These are phyloP conservation scores for Aureobasidium namibiae DNA, from an alignment of 2,329 filamentous ascomycete genomes.

Conservation along the genomic window DNA sequence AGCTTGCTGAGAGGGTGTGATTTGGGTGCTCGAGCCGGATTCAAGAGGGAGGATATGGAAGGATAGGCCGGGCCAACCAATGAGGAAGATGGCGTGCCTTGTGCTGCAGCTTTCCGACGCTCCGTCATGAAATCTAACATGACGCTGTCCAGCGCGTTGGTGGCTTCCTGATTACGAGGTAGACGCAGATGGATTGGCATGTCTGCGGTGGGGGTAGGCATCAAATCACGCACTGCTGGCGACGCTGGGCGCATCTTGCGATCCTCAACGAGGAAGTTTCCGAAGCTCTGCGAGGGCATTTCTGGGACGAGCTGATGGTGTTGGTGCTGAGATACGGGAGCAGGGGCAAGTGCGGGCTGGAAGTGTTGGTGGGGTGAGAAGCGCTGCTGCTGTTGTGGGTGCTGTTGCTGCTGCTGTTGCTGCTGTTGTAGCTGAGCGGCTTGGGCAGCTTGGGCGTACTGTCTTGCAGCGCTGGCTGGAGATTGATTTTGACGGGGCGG, in stretches of 20 bases:
- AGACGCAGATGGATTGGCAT: conserved; percentile 28
- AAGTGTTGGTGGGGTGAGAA: not conserved
- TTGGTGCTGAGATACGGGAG: not conserved
- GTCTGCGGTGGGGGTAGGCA: conserved; percentile 22
- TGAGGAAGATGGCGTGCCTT: conserved; percentile 56
- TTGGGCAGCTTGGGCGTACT: conserved; percentile 10
- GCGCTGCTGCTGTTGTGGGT: not conserved
- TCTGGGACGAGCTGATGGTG: not conserved
- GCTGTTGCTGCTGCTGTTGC: not conserved
- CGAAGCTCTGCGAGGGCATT: not conserved
- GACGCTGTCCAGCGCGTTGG: conserved; percentile 71
- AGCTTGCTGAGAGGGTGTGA: conserved; percentile 75
- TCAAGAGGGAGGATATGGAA: conserved; percentile 68
- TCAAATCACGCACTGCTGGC: conserved; percentile 16
- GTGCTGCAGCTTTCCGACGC: conserved; percentile 55
- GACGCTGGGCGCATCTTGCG: conserved; percentile 22
- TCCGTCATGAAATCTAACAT: conserved; percentile 71
- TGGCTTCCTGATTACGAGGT: conserved; percentile 53
- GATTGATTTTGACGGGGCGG: not conserved
- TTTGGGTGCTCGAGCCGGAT: conserved; percentile 51
- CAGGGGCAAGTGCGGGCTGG: not conserved
- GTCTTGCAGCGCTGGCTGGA: conserved; percentile 8
- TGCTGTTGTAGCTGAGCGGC: conserved; percentile 6
- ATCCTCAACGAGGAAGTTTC: not conserved
- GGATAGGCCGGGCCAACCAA: conserved; percentile 72